These are phyloP conservation scores for Cladobotryum protrusum DNA, from an alignment of 2,329 filamentous ascomycete species.

Conservation along the genomic window DNA sequence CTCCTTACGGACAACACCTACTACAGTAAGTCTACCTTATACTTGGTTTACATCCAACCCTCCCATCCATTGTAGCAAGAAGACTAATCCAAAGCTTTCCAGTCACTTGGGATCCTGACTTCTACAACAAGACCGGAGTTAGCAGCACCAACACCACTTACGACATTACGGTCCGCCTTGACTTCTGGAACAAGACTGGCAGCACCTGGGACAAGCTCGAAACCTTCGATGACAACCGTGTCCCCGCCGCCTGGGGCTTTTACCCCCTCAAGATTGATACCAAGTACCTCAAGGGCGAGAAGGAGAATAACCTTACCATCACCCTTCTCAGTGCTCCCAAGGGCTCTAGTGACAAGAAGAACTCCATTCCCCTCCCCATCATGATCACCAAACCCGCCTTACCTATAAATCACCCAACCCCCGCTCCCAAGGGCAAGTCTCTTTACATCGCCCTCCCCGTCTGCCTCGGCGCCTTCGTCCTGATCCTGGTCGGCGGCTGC, in stretches of 20 bases:
- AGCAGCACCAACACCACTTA: slow-evolving; percentile 26
- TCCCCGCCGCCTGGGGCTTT: slow-evolving; percentile 41
- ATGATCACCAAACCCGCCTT: slow-evolving; percentile 27
- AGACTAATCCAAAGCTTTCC: slow-evolving; percentile 1
- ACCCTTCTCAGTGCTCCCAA: slow-evolving; percentile 35
- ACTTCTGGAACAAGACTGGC: slow-evolving; percentile 33
- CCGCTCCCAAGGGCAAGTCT: slow-evolving; percentile 30
- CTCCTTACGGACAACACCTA: slow-evolving; percentile 43
- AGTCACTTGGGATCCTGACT: slow-evolving; percentile 54
- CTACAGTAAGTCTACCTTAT: slow-evolving; percentile 36
- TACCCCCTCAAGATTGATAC: slow-evolving; percentile 38
- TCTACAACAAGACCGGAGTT: slow-evolving; percentile 39
- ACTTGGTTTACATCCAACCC: not conserved
- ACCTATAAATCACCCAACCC: slow-evolving; percentile 31
- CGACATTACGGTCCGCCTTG: slow-evolving; percentile 32
- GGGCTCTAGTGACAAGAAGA: slow-evolving; percentile 28
- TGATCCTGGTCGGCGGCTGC: slow-evolving; percentile 49
- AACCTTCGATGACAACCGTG: slow-evolving; percentile 24
- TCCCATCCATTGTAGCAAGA: not conserved
- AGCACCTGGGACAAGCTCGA: slow-evolving; percentile 33
- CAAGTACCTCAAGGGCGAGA: slow-evolving; percentile 30
- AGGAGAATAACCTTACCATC: slow-evolving; percentile 43
- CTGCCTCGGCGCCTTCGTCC: slow-evolving; percentile 39
- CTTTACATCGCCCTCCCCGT: slow-evolving; percentile 49
- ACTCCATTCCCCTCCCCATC: slow-evolving; percentile 38